phyloP scores from a whole-genome alignment of 169 alveolate species.

The Plasmodium malariae region DNA sequence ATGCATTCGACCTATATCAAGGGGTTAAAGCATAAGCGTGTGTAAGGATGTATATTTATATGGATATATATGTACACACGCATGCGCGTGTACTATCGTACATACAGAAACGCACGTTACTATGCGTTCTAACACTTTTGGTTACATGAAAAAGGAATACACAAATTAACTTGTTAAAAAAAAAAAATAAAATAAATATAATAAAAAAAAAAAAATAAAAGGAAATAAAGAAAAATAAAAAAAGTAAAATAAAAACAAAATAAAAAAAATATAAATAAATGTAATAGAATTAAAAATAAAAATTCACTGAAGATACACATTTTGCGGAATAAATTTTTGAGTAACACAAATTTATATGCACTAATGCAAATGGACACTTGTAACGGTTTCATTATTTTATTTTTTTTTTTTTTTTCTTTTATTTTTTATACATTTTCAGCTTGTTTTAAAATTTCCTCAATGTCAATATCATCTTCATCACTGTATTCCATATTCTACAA shows the following conservation, averaged over 20 bases:
- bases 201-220: neutral
- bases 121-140: no score
- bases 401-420: no score
- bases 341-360: no score
- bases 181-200: neutral
- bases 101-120: no score
- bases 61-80: no score
- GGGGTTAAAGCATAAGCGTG: no score
- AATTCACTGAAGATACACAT: no score
- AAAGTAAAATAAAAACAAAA: neutral
- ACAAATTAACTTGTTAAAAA: neutral
- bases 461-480: constrained; percentile 71
- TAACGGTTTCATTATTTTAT: neutral
- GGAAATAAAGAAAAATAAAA: neutral
- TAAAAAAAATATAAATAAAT: neutral
- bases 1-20: constrained; percentile 56
- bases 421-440: constrained; percentile 67
- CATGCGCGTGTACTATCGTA: no score
- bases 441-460: constrained; percentile 69
- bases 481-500: constrained; percentile 45
- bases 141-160: neutral
- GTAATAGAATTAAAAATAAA: neutral
- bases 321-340: no score
- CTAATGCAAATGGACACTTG: no score
- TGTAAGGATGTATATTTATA: no score